These are phyloP conservation scores for Hirschioporus abietinus DNA, from an alignment of 768 basidiomycete species.

Conservation along the genomic window DNA sequence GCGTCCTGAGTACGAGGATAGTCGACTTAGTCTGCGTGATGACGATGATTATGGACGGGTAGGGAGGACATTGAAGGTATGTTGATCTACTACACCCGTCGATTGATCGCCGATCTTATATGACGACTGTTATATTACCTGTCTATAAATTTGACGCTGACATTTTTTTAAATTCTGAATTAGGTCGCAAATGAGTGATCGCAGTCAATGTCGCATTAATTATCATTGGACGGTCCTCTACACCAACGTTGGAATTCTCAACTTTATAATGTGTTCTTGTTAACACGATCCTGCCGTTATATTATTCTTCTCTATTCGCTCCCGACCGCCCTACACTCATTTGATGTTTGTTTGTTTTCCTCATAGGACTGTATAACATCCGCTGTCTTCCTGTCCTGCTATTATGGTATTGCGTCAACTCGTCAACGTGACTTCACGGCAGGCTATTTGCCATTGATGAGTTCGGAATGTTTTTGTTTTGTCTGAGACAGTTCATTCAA, in stretches of 20 bases:
- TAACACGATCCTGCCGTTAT: neutral
- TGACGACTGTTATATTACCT: neutral
- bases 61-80: constrained; percentile 47
- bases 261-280: neutral
- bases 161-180: neutral
- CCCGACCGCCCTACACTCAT: neutral
- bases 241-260: neutral
- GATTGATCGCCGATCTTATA: neutral
- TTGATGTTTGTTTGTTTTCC: neutral
- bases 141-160: neutral
- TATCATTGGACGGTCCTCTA: neutral
- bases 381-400: neutral
- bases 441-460: neutral
- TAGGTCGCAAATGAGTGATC: neutral
- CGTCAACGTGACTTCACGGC: neutral
- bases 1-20: constrained; percentile 18
- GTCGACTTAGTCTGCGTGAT: constrained; percentile 24
- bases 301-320: neutral
- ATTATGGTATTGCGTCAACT: neutral
- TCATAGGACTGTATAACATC: neutral
- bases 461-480: neutral
- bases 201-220: neutral
- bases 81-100: constrained; percentile 16
- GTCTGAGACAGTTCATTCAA: neutral
- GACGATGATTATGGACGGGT: constrained; percentile 29